Conservation (phyloP, 2,329 filamentous ascomycete genomes). For the Knoxdaviesia capensis region DNA sequence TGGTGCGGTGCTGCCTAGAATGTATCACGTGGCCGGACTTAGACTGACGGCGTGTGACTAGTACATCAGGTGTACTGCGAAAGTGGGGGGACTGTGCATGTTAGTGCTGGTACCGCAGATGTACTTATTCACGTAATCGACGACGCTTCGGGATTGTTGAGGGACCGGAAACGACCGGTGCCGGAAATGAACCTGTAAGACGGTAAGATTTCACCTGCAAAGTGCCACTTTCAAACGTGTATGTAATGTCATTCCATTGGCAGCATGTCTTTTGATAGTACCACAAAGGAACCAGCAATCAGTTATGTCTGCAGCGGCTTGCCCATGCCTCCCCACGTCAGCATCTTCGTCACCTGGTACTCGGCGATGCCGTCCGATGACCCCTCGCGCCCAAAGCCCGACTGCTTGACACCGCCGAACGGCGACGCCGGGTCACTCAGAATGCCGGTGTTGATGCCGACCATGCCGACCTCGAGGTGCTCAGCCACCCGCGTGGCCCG, state of each 20-base stretch:
- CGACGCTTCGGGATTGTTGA: background rate
- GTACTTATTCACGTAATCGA: background rate
- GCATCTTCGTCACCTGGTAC: conserved; percentile 54
- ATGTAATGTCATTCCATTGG: background rate
- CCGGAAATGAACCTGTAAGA: background rate
- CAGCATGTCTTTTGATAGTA: background rate
- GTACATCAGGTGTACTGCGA: too few relatives aligned
- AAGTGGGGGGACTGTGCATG: too few relatives aligned
- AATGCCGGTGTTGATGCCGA: conserved; percentile 62
- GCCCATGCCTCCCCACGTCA: conserved; percentile 31
- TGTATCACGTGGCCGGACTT: too few relatives aligned
- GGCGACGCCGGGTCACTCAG: conserved; percentile 36
- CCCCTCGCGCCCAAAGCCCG: conserved; percentile 62
- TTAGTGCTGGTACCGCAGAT: background rate
- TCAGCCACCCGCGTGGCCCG: conserved; percentile 43
- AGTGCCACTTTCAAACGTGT: background rate
- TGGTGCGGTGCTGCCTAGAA: too few relatives aligned
- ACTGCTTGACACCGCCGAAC: conserved; percentile 70
- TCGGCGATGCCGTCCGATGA: conserved; percentile 60
- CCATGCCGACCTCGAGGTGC: conserved; percentile 67
- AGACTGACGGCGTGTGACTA: too few relatives aligned
- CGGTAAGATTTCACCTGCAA: background rate
- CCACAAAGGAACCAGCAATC: background rate
- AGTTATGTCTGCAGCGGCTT: conserved; percentile 27
- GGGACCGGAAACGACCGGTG: background rate